Percentiles rank a stretch among this genome's conserved stretches.
These are phyloP conservation scores for Prunus mira DNA, from an alignment of 306 rosid genomes.

Conservation along the genomic window DNA sequence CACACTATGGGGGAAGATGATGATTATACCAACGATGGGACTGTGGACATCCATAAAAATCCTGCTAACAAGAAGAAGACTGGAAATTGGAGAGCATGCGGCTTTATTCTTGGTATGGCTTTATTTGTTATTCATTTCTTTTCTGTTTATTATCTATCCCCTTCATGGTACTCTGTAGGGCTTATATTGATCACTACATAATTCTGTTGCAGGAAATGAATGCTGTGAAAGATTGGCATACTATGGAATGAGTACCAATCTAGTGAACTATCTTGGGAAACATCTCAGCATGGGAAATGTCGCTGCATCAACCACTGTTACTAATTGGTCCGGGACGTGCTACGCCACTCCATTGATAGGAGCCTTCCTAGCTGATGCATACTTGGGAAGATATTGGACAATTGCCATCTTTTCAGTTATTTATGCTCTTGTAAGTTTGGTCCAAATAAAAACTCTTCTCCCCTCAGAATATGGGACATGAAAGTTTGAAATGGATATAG, in stretches of 20 bases:
- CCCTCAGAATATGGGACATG: too few relatives aligned
- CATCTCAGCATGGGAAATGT: constrained; percentile 61
- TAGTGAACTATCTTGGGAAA: constrained; percentile 71
- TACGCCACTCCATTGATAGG: constrained; percentile 81
- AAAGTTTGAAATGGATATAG: too few relatives aligned
- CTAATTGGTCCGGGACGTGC: constrained; percentile 88
- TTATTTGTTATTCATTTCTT: background rate
- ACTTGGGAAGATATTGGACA: constrained; percentile 95
- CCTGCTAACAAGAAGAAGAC: constrained; percentile 72
- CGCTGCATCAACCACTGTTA: constrained; percentile 61
- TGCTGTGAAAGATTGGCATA: constrained; percentile 90
- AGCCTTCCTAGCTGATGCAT: constrained; percentile 91
- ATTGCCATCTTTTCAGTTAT: constrained; percentile 66
- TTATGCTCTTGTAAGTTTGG: constrained; percentile 61
- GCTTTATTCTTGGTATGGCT: constrained; percentile 67
- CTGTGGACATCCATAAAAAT: constrained; percentile 42
- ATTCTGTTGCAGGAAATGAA: constrained; percentile 57
- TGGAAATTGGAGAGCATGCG: constrained; percentile 84
- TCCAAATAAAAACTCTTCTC: constrained; percentile 2
- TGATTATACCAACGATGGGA: constrained; percentile 68
- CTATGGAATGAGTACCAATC: constrained; percentile 83
- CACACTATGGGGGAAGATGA: constrained; percentile 46
- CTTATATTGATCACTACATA: background rate
- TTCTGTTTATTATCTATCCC: background rate
- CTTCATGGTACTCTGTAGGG: background rate